These are phyloP conservation scores for Prototheca wickerhamii DNA, from an alignment of 163 green algal genomes.

Conservation along the genomic window DNA sequence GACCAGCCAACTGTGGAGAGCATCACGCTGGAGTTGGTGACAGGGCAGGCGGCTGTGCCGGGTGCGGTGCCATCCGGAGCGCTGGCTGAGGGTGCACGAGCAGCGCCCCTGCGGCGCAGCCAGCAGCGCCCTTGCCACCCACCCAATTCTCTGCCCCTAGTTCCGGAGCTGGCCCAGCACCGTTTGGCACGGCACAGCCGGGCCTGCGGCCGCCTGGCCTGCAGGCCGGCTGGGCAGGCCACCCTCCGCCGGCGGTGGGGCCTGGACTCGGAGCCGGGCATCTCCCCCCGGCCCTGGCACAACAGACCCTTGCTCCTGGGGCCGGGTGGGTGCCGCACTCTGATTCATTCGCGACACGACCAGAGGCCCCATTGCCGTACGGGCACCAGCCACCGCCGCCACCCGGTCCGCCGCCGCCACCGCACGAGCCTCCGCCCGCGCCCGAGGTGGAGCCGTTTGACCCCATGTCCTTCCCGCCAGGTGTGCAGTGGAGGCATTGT, in stretches of 20 bases:
- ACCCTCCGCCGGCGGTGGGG: too few species aligned
- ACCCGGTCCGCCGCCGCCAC: neutral
- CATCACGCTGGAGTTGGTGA: slow-evolving; percentile 16
- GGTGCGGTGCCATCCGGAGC: neutral
- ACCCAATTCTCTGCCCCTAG: too few species aligned
- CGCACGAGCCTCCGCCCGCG: neutral
- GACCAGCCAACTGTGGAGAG: slow-evolving; percentile 1
- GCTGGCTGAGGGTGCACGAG: neutral
- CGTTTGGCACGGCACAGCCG: too few species aligned
- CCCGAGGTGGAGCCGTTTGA: slow-evolving; percentile 18
- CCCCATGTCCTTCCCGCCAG: slow-evolving; percentile 40
- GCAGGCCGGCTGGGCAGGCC: too few species aligned
- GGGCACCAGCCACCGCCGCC: neutral
- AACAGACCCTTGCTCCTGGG: neutral
- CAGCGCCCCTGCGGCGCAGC: neutral
- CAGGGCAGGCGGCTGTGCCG: neutral
- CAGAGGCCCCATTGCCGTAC: neutral
- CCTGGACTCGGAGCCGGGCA: too few species aligned
- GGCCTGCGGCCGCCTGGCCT: too few species aligned
- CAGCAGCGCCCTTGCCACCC: too few species aligned
- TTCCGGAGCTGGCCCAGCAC: too few species aligned
- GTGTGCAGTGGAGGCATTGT: neutral
- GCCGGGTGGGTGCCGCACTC: too few species aligned
- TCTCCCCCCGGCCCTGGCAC: too few species aligned
- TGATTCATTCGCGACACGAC: neutral